A percentile compares a stretch with the other conserved stretches of the same genome.
phyloP scores from a whole-genome alignment of 2,329 filamentous ascomycete genomes.

The Emmonsiellopsis sp. region DNA sequence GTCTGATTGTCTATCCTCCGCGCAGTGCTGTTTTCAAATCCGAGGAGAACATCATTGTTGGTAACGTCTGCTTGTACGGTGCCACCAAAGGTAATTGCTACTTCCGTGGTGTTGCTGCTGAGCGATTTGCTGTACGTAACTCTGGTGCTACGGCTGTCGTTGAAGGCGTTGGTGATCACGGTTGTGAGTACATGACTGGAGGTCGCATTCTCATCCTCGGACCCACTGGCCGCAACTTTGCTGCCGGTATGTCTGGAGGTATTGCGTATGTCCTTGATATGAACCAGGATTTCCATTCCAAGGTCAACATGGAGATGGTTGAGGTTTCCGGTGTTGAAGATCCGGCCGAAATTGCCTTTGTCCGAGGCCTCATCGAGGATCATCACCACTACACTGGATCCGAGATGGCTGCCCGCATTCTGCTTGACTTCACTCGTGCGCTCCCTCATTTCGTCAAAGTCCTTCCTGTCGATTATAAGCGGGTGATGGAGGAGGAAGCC shows the following conservation, averaged over 20 bases:
- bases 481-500: constrained; percentile 76
- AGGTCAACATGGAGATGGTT: constrained; percentile 97
- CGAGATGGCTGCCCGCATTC: constrained; percentile 81
- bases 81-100: constrained; percentile 84
- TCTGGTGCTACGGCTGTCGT: constrained; percentile 94
- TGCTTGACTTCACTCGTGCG: constrained; percentile 91
- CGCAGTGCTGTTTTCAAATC: constrained; percentile 87
- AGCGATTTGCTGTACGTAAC: constrained; percentile 94
- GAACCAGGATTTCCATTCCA: constrained; percentile 77
- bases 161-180: constrained; percentile 91
- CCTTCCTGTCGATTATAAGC: constrained; percentile 91
- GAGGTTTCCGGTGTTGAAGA: constrained; percentile 78
- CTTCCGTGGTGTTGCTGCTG: constrained; percentile 93
- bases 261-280: constrained; percentile 92
- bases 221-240: constrained; percentile 89
- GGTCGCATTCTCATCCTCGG: constrained; percentile 82
- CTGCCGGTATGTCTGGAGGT: constrained; percentile 96
- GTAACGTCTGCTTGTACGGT: constrained; percentile 92
- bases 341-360: constrained; percentile 76
- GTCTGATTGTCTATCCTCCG: constrained; percentile 86
- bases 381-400: constrained; percentile 97
- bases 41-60: constrained; percentile 88
- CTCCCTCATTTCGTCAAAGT: constrained; percentile 88
- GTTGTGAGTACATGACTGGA: constrained; percentile 98
- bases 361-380: constrained; percentile 87